Evolutionary conservation across 495 filamentous ascomycete species (phyloP).

Genomic region (Daldinia bambusicola): DNA sequence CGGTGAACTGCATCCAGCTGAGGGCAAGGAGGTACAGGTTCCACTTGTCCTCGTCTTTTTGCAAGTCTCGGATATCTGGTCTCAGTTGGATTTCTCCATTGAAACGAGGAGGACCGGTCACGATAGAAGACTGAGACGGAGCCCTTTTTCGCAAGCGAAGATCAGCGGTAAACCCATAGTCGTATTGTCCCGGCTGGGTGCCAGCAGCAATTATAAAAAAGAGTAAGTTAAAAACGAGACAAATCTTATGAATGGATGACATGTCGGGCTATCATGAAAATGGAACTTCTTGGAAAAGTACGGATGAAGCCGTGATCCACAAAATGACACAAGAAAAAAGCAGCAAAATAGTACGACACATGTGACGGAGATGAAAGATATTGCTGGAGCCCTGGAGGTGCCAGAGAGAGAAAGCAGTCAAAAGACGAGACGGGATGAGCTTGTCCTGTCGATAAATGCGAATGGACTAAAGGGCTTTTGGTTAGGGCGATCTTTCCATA

Average conservation of each 20-base stretch:
- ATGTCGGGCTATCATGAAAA: conserved; percentile 16
- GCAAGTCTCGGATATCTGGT: conserved; percentile 65
- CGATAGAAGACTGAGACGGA: conserved; percentile 43
- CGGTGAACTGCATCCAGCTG: conserved; percentile 62
- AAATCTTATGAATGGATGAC: conserved; percentile 22
- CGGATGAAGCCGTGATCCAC: conserved; percentile 20
- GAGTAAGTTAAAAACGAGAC: conserved; percentile 18
- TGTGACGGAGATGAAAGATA: conserved; percentile 5
- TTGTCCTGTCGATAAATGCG: conserved; percentile 9
- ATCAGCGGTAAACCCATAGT: conserved; percentile 55
- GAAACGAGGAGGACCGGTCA: conserved; percentile 41
- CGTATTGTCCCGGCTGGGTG: conserved; percentile 44
- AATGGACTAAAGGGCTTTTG: conserved; percentile 7
- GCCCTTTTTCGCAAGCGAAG: conserved; percentile 40
- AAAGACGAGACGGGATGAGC: conserved; percentile 9
- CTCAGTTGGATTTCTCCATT: conserved; percentile 45
- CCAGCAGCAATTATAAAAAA: conserved; percentile 25
- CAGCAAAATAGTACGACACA: conserved; percentile 29
- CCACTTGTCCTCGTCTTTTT: conserved; percentile 66
- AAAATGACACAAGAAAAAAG: conserved; percentile 20
- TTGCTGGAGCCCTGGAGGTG: not conserved
- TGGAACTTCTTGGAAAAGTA: not conserved
- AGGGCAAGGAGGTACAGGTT: conserved; percentile 68
- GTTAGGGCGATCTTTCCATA: conserved; percentile 10
- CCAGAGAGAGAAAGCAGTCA: conserved; percentile 3